phyloP scores from a whole-genome alignment of 176 grass and related monocot species.

The Oryza coarctata region DNA sequence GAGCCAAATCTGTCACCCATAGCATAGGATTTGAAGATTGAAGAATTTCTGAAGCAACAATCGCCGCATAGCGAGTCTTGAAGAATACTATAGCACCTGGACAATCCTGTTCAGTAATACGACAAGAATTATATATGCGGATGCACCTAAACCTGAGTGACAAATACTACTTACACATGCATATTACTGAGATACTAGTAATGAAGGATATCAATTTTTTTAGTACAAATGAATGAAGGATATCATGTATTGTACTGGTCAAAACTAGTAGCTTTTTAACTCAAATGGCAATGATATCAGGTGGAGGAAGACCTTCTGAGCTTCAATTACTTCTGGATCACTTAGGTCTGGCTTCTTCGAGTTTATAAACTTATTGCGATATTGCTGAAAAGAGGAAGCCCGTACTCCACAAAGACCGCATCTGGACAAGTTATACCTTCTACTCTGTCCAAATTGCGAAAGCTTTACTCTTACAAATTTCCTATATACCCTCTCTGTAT shows the following conservation, averaged over 20 bases:
- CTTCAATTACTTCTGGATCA: slow-evolving; percentile 45
- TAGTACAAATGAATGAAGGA: no score
- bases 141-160: slow-evolving; percentile 18
- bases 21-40: slow-evolving; percentile 88
- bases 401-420: slow-evolving; percentile 83
- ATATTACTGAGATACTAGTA: neutral
- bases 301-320: slow-evolving; percentile 55
- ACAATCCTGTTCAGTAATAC: slow-evolving; percentile 54
- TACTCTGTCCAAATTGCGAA: slow-evolving; percentile 44
- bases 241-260: neutral
- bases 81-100: slow-evolving; percentile 91
- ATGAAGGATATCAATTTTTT: neutral
- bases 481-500: slow-evolving; percentile 67
- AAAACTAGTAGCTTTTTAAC: neutral
- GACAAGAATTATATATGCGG: slow-evolving; percentile 11
- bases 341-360: slow-evolving; percentile 44
- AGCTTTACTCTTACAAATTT: slow-evolving; percentile 71
- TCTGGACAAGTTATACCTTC: slow-evolving; percentile 55
- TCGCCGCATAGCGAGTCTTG: slow-evolving; percentile 89
- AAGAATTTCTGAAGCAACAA: slow-evolving; percentile 72
- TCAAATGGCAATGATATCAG: slow-evolving; percentile 3
- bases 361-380: slow-evolving; percentile 56
- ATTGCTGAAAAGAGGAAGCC: slow-evolving; percentile 58
- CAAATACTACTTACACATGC: neutral
- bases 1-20: slow-evolving; percentile 83